A percentile compares a stretch with the other conserved stretches of the same genome.
These are phyloP conservation scores for Millerozyma miso DNA, from an alignment of 805 yeast species.

Conservation along the genomic window DNA sequence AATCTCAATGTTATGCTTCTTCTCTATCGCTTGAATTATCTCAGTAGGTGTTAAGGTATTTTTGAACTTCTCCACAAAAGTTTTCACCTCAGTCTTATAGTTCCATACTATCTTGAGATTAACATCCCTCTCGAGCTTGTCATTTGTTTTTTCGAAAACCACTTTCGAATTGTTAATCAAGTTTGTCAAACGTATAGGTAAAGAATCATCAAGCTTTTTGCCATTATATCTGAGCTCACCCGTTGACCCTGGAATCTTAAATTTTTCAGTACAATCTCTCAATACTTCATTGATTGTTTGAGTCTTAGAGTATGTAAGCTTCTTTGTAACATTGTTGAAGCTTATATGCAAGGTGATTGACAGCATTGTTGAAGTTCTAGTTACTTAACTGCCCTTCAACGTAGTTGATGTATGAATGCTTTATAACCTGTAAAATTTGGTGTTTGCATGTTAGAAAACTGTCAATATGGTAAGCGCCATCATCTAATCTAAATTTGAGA, in stretches of 20 bases:
- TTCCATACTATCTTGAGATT: slow-evolving; percentile 16
- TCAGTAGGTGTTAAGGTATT: neutral
- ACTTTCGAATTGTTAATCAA: slow-evolving; percentile 33
- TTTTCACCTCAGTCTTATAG: slow-evolving; percentile 3
- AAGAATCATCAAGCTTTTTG: slow-evolving; percentile 26
- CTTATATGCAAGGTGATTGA: slow-evolving; percentile 23
- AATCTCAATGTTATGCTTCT: neutral
- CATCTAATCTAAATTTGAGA: neutral
- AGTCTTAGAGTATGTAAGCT: slow-evolving; percentile 21
- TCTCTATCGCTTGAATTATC: slow-evolving; percentile 5
- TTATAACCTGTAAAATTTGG: neutral
- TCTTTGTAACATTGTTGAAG: slow-evolving; percentile 20
- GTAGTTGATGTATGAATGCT: neutral
- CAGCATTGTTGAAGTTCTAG: slow-evolving; percentile 15
- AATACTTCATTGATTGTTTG: slow-evolving; percentile 27
- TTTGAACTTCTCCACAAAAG: slow-evolving; percentile 3
- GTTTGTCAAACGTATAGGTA: slow-evolving; percentile 29
- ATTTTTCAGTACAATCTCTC: slow-evolving; percentile 19
- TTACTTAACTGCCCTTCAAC: no score
- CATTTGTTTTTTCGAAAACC: slow-evolving; percentile 12
- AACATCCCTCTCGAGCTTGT: slow-evolving; percentile 5
- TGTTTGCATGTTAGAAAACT: neutral
- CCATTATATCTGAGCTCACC: slow-evolving; percentile 25
- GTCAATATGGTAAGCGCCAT: neutral
- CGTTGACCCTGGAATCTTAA: slow-evolving; percentile 14